phyloP scores from a whole-genome alignment of 1,139 yeast genomes.

The Groenewaldozyma sp. region DNA sequence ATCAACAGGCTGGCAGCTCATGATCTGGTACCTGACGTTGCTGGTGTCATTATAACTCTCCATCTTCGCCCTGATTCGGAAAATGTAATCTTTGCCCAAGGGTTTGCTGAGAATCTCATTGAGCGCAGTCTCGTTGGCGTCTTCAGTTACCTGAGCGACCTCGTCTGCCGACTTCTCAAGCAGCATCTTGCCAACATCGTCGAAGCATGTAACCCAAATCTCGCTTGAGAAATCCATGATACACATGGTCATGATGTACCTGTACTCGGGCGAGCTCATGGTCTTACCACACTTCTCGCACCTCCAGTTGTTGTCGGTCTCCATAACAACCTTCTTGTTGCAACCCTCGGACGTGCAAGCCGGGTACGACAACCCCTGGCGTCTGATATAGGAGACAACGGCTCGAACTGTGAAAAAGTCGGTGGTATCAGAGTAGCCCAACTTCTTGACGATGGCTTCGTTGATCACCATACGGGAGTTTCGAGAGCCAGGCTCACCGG shows the following conservation, averaged over 20 bases:
- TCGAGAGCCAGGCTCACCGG: conserved; percentile 26
- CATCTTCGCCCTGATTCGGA: conserved; percentile 73
- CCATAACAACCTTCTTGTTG: conserved; percentile 73
- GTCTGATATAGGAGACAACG: conserved; percentile 57
- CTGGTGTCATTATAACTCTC: conserved; percentile 65
- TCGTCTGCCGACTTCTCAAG: conserved; percentile 67
- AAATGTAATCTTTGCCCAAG: conserved; percentile 59
- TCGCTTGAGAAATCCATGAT: conserved; percentile 75
- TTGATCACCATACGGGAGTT: conserved; percentile 46
- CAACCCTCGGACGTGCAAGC: conserved; percentile 74
- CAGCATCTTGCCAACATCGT: conserved; percentile 65
- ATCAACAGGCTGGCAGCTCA: conserved; percentile 47
- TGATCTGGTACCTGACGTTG: conserved; percentile 66
- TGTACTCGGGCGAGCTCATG: conserved; percentile 59
- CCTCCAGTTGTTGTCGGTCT: conserved; percentile 72
- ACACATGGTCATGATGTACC: conserved; percentile 67
- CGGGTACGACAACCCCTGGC: conserved; percentile 77
- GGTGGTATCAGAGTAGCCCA: conserved; percentile 60
- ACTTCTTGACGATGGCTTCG: conserved; percentile 57
- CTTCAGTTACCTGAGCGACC: conserved; percentile 43
- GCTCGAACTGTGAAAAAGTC: conserved; percentile 75
- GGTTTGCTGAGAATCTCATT: conserved; percentile 42
- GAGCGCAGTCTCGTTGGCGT: conserved; percentile 39
- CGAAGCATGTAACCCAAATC: conserved; percentile 81
- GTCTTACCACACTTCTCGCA: conserved; percentile 84